Evolutionary conservation across 257 asterid species (phyloP).

Genomic region (Scutellaria baicalensis): DNA sequence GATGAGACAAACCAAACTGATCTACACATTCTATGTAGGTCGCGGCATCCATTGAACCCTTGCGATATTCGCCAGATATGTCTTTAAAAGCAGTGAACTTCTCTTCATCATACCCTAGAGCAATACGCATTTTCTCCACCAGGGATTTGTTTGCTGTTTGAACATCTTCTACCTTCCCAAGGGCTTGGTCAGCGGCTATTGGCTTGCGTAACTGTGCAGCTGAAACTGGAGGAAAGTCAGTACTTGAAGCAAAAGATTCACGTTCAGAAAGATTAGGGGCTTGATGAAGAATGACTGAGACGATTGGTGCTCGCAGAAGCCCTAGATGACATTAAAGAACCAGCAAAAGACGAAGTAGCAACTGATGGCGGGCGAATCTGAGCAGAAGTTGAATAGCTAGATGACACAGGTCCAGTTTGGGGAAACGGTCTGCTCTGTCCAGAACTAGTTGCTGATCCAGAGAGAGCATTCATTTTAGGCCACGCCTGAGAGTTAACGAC

Average conservation of each 20-base stretch:
- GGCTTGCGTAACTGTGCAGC: conserved; percentile 42
- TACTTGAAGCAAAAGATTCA: conserved; percentile 35
- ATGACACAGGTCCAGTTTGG: conserved; percentile 31
- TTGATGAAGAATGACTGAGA: conserved; percentile 68
- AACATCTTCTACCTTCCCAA: conserved; percentile 45
- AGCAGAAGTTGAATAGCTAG: conserved; percentile 35
- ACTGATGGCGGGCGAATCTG: conserved; percentile 38
- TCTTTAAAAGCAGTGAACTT: conserved; percentile 68
- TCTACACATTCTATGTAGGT: conserved; percentile 62
- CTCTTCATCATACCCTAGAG: conserved; percentile 65
- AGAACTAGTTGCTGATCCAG: conserved; percentile 52
- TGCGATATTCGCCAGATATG: conserved; percentile 75
- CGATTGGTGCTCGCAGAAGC: conserved; percentile 32
- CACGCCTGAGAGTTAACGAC: conserved; percentile 37
- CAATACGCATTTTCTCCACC: conserved; percentile 74
- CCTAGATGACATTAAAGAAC: conserved; percentile 42
- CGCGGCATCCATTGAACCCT: conserved; percentile 60
- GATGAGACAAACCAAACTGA: conserved; percentile 92
- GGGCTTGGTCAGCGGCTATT: conserved; percentile 22
- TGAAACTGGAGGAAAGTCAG: conserved; percentile 83
- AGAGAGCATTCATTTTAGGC: conserved; percentile 47
- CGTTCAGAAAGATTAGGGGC: conserved; percentile 67
- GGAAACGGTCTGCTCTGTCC: conserved; percentile 31
- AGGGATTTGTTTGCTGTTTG: conserved; percentile 78
- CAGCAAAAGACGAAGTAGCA: conserved; percentile 35